Base-by-base conservation (phyloP, 306 rosid genomes). In the Vigna hirtella region DNA sequence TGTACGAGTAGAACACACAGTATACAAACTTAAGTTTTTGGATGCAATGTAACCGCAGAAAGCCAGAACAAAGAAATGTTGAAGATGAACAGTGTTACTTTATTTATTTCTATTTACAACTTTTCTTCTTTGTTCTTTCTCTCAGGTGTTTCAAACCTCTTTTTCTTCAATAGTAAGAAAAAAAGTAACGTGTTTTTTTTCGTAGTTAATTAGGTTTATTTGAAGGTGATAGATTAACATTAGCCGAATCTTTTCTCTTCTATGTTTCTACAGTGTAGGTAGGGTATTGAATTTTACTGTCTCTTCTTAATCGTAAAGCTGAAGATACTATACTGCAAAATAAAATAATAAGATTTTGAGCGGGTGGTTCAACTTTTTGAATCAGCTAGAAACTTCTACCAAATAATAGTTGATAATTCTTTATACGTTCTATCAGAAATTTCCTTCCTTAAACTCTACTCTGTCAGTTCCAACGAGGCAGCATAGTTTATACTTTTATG, bases 401-500 rank as follows among this genome's bases (percentile, higher is more conserved):
- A 5, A 61, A 74, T 36, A 20, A 24, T n/a, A 34, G 4, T 63
- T 34, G 69, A 63, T n/a, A 16, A 45, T 59, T 45, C 40, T 47
- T 61, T 43, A 43, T 42, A 66, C 70, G 69, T 58, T 72, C 48
- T n/a, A 74, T 61, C 70, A 59, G 59, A 74, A 74, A 45, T 61
- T 74, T 47, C 70, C 30, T 72, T 40, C 77, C 77, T 58, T 26
- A 57, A 43, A 50, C 72, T 32, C 64, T 49, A 64, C 79, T 63
- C 65, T 20, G 65, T 52, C 47, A 64, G 42, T 53, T 52, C 13
- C 38, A 65, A 43, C 42, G 28, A 17, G 28, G 45, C 12, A 12
- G 26, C 69, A 68, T 56, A 78, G 56, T 67, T 57, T 42, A 66
- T 42, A 28, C 59, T 56, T 47, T 15, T 68, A 9, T 45, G 50